Base-by-base conservation (phyloP, 2,329 filamentous ascomycete species). In the Neofusicoccum sp. region DNA sequence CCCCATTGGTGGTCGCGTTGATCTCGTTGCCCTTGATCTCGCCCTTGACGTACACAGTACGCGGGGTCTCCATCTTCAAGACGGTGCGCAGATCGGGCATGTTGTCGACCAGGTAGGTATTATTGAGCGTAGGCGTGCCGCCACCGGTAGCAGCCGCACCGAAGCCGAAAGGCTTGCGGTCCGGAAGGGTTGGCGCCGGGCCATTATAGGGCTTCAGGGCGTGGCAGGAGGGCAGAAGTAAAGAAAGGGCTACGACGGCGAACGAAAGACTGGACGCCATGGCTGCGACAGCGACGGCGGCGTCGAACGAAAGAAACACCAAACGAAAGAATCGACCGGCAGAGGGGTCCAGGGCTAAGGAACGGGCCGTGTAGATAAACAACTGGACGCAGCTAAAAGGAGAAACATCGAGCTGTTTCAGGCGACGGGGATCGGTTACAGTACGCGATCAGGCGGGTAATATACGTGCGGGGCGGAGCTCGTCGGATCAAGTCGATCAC, bases 1-100 rank as follows among this genome's bases (percentile, higher is more conserved):
- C 41, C 30, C 41, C 54, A 1, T 16, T 47, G 24, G 20, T 28
- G 16, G 41, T 58, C 20, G 30, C 54, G 6, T 58, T 58, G 40
- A 58, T 58, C 24, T 58, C 41, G 54, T 16, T 47, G 54, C 54
- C 54, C 3, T 28, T 38, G 54, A 58, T 58, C 24, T 58, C 54
- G 31, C 54, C 54, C 54, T 58, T 58, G 16, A 58, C 41, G 31
- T 58, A 58, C 6, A 58, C 54, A 12, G 43, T 47, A 41, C 54
- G 54, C 41, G 54, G 54, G 7, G 54, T 30, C 24, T 58, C 54
- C 54, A 58, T 45, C 20, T 58, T 58, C 31, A 58, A 20, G 20
- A 38, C 54, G 16, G 40, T 20, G 31, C 54, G 54, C 54, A 58
- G 41, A 14, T 58, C 54, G 9, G 54, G 54, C 54, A 58, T 58